phyloP scores from a whole-genome alignment of 148 eudicot species.

The Nyssa sinensis region DNA sequence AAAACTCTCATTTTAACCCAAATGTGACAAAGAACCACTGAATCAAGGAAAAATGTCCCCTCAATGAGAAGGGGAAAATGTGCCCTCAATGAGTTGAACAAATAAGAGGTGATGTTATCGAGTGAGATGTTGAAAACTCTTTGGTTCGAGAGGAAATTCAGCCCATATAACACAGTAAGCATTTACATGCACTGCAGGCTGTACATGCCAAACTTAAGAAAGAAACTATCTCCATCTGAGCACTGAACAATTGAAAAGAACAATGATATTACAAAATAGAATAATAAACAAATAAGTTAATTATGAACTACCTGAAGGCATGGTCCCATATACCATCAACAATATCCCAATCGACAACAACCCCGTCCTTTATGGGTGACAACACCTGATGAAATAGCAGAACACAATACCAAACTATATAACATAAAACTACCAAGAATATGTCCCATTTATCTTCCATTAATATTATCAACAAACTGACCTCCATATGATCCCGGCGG shows the following conservation, averaged over 20 bases:
- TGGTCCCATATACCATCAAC: conserved; percentile 97
- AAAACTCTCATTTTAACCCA: background rate
- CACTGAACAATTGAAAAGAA: conserved; percentile 10
- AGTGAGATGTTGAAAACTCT: background rate
- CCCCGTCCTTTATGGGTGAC: conserved; percentile 87
- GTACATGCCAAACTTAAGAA: background rate
- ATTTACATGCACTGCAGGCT: background rate
- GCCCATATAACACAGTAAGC: background rate
- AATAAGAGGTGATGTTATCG: background rate
- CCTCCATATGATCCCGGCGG: conserved; percentile 99
- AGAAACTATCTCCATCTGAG: background rate
- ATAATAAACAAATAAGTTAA: background rate
- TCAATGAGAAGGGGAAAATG: background rate
- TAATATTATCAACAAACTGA: conserved; percentile 21
- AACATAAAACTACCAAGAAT: background rate
- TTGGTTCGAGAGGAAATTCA: background rate
- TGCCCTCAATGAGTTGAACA: background rate
- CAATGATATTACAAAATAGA: background rate
- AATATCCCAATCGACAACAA: conserved; percentile 89
- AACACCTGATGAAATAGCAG: conserved; percentile 54
- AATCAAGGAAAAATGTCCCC: conserved; percentile 7
- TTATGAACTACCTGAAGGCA: conserved; percentile 62
- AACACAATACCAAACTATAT: background rate
- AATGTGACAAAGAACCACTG: background rate
- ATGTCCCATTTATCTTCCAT: background rate